Base-by-base conservation (phyloP, 257 asterid genomes). In the Capsicum pubescens region DNA sequence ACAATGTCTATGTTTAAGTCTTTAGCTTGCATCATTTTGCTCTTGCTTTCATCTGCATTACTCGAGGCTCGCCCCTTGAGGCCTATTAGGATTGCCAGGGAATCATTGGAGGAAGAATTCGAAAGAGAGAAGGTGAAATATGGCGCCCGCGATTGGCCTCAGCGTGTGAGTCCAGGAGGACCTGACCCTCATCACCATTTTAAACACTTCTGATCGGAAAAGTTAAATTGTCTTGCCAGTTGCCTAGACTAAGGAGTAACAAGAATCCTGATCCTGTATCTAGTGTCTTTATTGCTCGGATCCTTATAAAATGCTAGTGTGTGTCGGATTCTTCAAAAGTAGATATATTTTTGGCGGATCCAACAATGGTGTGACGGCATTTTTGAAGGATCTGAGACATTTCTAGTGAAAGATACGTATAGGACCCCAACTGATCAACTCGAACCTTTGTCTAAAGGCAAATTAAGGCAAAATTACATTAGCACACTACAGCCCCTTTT, bases 111-210 rank as follows among this genome's bases (percentile, higher is more conserved):
- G 87, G 90, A 82, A 80, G 84, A 82, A 15, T 86, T 90, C 39
- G 79, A 57, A 82, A 87, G 50, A 77, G 85, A 58, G 60, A 88
- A 42, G 86, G 54, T 9, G 82, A 81, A 64, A 12, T 83, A 48
- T 39, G 83, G 50, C 59, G 6, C 54, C 13, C 15, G 59, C 5
- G 89, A 82, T 11, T 74, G 90, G 92, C 94, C 95, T 5, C 90
- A 85, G 39, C 89, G 97, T 55, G 79, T 70, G 57, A 80, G 85
- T 81, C 98, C 98, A 0, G 92, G 90, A 46, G 98, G 98, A 52
- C 98, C 98, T 14, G 97, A 94, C 83, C 92, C 93, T n/a, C 95
- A 90, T 82, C 97, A 93, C 85, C 98, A 94, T 68, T 87, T 86
- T 82, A 50, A 79, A 72, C 85, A 56, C 79, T 7, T 36, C 9